Base-by-base conservation (phyloP, 2,329 filamentous ascomycete genomes). In the Phyllosticta citrichinensis region DNA sequence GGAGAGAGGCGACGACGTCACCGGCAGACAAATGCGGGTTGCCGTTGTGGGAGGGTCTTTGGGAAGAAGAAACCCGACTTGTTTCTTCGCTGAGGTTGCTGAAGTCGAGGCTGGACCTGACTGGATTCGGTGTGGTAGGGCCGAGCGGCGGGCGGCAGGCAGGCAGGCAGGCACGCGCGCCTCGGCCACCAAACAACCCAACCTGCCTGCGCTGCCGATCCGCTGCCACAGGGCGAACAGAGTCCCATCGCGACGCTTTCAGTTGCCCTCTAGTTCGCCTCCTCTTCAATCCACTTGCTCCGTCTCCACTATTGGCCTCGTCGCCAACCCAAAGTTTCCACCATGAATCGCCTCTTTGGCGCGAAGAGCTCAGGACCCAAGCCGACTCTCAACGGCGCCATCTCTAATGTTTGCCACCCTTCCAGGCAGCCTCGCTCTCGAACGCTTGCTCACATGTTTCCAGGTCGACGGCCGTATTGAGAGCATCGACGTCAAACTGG, bases 291-390 rank as follows among this genome's bases (percentile, higher is more conserved):
- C 30, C n/a, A 12, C 14, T 5, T 12, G 11, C 51, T 33, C 12
- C 56, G 8, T 50, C 22, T 22, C 35, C 27, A 30, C 27, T 30
- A 3, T 22, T 22, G 2, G 22, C 22, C 22, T 22, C 22, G 22
- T 22, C 22, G 22, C 22, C 27, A 30, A 10, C 9, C 27, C 27
- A 5, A 6, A 30, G 5, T 5, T 30, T 30, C 25, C 75, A 80
- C 60, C 65, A 97, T 99, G 94, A 97, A 99, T 75, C 89, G 94
- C 69, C 83, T 99, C 68, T 99, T 99, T 74, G 94, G 94, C 73
- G 83, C 87, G 68, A 94, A 92, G 78, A 87, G 84, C 76, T 87
- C 88, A 66, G 87, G 86, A 64, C 92, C 94, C 60, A 97, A 97
- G 77, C 91, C 94, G 14, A 93, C 89, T 57, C 88, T 97, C 67